phyloP scores from a whole-genome alignment of 2,329 filamentous ascomycete species.

The Penicillium sp. region DNA sequence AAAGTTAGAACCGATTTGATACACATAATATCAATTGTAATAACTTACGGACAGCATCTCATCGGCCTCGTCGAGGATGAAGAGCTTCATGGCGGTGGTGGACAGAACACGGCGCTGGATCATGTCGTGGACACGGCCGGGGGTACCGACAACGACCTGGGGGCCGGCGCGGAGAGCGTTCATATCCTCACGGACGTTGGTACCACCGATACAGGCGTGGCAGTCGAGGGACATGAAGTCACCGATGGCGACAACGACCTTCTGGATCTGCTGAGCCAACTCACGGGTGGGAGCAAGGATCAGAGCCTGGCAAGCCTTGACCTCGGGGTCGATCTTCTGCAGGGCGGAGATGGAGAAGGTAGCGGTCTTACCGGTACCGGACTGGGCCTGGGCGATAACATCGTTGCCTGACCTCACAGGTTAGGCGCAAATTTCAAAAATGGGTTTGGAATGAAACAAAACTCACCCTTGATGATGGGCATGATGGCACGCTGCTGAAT shows the following conservation, averaged over 20 bases:
- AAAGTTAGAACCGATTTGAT: conserved; percentile 1
- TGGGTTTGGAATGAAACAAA: not conserved
- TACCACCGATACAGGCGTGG: conserved; percentile 96
- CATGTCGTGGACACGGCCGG: conserved; percentile 90
- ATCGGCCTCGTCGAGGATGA: conserved; percentile 73
- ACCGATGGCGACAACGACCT: conserved; percentile 97
- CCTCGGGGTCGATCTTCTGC: conserved; percentile 92
- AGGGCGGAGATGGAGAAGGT: conserved; percentile 99
- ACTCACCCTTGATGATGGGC: conserved; percentile 97
- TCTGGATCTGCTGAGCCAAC: conserved; percentile 96
- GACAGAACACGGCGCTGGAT: conserved; percentile 70
- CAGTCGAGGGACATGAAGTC: conserved; percentile 99
- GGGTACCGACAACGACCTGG: conserved; percentile 95
- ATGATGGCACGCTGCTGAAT: conserved; percentile 99
- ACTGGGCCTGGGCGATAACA: conserved; percentile 99
- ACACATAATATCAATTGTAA: not conserved
- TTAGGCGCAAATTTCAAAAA: conserved; percentile 12
- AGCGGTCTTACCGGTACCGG: conserved; percentile 98
- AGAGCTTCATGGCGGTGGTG: conserved; percentile 74
- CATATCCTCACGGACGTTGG: conserved; percentile 97
- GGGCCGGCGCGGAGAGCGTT: conserved; percentile 96
- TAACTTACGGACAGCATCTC: conserved; percentile 58
- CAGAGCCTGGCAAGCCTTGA: conserved; percentile 97
- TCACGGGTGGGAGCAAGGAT: conserved; percentile 97
- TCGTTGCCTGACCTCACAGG: conserved; percentile 67